These are phyloP conservation scores for Rhododendron vialii DNA, from an alignment of 148 eudicot species.

Conservation along the genomic window DNA sequence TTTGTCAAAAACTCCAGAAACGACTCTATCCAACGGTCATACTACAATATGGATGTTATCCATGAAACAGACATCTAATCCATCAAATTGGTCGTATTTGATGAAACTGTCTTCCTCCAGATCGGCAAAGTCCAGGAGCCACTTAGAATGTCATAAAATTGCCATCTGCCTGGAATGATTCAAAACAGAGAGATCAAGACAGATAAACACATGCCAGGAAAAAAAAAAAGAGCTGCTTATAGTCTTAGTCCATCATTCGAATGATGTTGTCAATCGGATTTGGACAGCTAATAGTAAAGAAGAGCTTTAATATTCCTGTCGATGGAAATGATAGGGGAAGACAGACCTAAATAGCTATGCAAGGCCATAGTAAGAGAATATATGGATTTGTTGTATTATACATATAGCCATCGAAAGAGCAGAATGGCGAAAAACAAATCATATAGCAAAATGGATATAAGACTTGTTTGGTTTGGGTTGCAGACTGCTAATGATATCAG, in stretches of 20 bases:
- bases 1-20: not conserved
- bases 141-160: not conserved
- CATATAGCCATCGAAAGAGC: not conserved
- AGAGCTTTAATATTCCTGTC: not conserved
- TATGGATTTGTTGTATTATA: not conserved
- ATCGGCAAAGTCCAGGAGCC: not conserved
- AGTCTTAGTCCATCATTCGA: not conserved
- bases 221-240: not conserved
- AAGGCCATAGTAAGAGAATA: not conserved
- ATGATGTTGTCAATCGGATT: not conserved
- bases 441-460: not conserved
- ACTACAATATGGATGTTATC: not conserved
- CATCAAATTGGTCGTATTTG: too few relatives aligned
- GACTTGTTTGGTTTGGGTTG: not conserved
- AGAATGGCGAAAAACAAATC: not conserved
- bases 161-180: not conserved
- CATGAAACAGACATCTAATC: not conserved
- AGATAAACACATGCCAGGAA: not conserved
- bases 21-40: not conserved
- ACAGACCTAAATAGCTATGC: not conserved
- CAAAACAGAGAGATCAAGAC: not conserved
- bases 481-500: not conserved
- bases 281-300: not conserved
- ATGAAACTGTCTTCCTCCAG: not conserved
- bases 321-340: not conserved